Evolutionary conservation across 2,329 filamentous ascomycete genomes (phyloP).

Genomic region (Fusarium beomiforme): DNA sequence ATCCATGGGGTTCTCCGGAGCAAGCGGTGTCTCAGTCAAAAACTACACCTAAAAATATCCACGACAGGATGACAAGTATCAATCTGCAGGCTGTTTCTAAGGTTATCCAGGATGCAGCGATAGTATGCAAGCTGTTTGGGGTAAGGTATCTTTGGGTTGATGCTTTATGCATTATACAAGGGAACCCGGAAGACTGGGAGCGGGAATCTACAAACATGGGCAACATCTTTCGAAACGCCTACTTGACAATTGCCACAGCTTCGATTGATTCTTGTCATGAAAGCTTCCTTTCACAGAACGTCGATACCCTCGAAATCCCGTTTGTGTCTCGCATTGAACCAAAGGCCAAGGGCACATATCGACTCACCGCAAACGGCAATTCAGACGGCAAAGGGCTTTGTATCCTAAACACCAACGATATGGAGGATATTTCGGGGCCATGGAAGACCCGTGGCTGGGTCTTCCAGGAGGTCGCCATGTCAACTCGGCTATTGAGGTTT

Average conservation of each 20-base stretch:
- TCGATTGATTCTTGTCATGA: neutral
- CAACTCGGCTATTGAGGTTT: neutral
- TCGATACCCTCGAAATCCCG: neutral
- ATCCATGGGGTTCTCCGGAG: neutral
- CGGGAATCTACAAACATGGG: neutral
- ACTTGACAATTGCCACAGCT: neutral
- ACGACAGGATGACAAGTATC: neutral
- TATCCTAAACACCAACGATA: neutral
- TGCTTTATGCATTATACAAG: neutral
- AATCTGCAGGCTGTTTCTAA: neutral
- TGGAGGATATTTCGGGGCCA: neutral
- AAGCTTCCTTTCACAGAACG: neutral
- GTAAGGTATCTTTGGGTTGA: neutral
- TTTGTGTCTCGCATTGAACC: neutral
- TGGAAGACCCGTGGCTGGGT: neutral
- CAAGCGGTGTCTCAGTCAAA: neutral
- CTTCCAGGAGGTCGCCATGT: neutral
- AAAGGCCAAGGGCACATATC: neutral
- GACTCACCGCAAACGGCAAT: accelerated
- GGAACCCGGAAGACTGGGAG: neutral
- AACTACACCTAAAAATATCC: neutral
- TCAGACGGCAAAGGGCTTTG: too few relatives aligned
- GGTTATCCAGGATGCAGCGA: neutral
- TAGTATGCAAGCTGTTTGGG: neutral
- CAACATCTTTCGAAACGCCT: neutral